Conservation (phyloP, 257 asterid species). For the Echium plantagineum region DNA sequence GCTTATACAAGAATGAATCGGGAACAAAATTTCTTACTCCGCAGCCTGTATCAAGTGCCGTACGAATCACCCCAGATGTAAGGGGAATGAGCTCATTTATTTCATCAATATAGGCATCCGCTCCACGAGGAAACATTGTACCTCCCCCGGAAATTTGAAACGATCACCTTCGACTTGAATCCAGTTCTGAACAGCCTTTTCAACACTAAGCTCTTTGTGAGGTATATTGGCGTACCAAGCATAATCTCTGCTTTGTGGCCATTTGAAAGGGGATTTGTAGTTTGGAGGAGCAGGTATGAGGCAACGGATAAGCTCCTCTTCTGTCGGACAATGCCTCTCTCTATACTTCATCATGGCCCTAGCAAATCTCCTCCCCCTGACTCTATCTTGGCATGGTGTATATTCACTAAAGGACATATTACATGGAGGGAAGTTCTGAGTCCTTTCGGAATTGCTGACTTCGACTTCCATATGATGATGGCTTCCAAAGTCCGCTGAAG, state of each 20-base stretch:
- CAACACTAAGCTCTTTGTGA: constrained; percentile 78
- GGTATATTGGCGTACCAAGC: constrained; percentile 87
- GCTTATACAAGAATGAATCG: background rate
- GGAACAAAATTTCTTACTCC: constrained; percentile 41
- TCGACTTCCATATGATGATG: constrained; percentile 53
- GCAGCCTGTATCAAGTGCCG: constrained; percentile 90
- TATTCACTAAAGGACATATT: constrained; percentile 46
- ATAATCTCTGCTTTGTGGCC: constrained; percentile 90
- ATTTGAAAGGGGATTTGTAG: constrained; percentile 69
- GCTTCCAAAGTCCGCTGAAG: constrained; percentile 59
- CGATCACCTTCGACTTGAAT: constrained; percentile 86
- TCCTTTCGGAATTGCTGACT: constrained; percentile 34
- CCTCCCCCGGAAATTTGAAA: constrained; percentile 94
- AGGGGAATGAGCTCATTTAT: constrained; percentile 64
- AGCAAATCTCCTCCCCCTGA: constrained; percentile 52
- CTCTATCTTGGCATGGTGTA: constrained; percentile 71
- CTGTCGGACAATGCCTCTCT: constrained; percentile 82
- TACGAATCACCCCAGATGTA: constrained; percentile 53
- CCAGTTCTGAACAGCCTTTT: constrained; percentile 92
- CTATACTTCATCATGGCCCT: constrained; percentile 61
- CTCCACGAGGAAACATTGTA: constrained; percentile 87
- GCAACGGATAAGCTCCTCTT: constrained; percentile 68
- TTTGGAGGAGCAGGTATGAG: constrained; percentile 79
- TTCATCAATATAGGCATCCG: constrained; percentile 85
- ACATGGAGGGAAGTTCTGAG: constrained; percentile 46